Evolutionary conservation across 768 basidiomycete genomes (phyloP), one percentile per base, ranked within the genome.

Genomic region (Ramaria rubella): DNA sequence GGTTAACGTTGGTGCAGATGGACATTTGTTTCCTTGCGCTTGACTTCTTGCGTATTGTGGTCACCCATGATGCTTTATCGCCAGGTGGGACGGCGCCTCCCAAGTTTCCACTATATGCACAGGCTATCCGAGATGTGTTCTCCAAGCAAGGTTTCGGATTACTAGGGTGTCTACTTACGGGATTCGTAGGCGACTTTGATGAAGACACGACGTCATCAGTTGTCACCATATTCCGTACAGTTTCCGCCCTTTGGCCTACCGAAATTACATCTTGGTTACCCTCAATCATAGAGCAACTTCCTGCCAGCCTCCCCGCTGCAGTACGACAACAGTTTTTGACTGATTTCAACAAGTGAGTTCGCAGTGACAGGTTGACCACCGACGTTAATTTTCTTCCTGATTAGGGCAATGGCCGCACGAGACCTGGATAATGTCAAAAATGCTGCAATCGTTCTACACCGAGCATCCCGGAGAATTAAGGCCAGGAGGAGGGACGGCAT

Each of bases 181-280:
- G 96, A 3, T 75, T 97, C 26, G 83, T 90, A 4, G 84, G 87
- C 21, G 86, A 88, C 59, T 98, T 94, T 68, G 90, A 91, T 3
- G 92, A 92, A 66, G 95, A 97, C 58, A 79, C 85, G 3, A 75
- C 83, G 5, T 77, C 87, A 8, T 67, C 74, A 33, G 85, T 94
- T 44, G 82, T 91, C 55, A 81, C 86, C 2, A 84, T 97, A 59
- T 81, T 95, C 68, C 81, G 90, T 15, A 76, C 80, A 12, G 68
- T 93, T 51, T 77, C 84, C 26, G 70, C 73, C 34, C 65, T 82
- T n/a, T 91, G 88, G 83, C 76, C 86, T 2, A 65, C 74, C 6
- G 83, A 86, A 65, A 68, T 94, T 44, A 72, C 86, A 33, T 68
- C 75, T 21, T 95, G 91, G 88, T 67, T 94, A 15, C 83, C 86